Evolutionary conservation across 306 rosid genomes (phyloP).

Genomic region (Glycine soja): DNA sequence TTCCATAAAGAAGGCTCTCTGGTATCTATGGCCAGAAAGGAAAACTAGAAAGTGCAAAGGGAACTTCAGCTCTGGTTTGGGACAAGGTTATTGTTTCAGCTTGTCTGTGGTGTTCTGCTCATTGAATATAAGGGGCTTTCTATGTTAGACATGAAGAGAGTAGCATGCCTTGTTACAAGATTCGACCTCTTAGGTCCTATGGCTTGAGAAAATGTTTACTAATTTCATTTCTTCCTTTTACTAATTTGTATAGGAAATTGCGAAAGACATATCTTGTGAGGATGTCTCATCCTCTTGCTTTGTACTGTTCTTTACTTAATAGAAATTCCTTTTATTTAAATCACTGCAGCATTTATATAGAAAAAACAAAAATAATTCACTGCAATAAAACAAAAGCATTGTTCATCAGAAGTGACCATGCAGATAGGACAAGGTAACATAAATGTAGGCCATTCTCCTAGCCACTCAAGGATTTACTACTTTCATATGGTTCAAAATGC

Average conservation of each 20-base stretch:
- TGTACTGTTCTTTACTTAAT: background rate
- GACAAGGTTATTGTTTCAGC: slow-evolving; percentile 1
- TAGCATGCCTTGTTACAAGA: background rate
- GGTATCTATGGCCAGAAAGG: background rate
- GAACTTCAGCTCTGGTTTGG: slow-evolving; percentile 12
- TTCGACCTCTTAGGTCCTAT: background rate
- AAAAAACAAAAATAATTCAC: slow-evolving; percentile 10
- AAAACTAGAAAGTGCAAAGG: slow-evolving; percentile 3
- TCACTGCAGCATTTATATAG: background rate
- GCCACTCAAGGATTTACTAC: slow-evolving; percentile 1
- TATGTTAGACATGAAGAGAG: background rate
- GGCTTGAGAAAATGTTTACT: background rate
- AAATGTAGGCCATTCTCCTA: background rate
- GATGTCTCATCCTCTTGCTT: background rate
- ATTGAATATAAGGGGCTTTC: background rate
- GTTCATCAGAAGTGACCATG: slow-evolving; percentile 4
- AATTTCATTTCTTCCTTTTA: background rate
- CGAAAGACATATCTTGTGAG: background rate
- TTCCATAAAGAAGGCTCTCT: background rate
- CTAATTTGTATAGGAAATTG: background rate
- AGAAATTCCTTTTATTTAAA: background rate
- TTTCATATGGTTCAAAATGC: slow-evolving; percentile 16
- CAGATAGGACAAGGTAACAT: background rate
- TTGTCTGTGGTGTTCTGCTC: background rate
- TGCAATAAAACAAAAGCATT: slow-evolving; percentile 1